Percentiles rank a stretch among this genome's conserved stretches.
Evolutionary conservation across 257 asterid species (phyloP).

Genomic region (Solanum commersonii): DNA sequence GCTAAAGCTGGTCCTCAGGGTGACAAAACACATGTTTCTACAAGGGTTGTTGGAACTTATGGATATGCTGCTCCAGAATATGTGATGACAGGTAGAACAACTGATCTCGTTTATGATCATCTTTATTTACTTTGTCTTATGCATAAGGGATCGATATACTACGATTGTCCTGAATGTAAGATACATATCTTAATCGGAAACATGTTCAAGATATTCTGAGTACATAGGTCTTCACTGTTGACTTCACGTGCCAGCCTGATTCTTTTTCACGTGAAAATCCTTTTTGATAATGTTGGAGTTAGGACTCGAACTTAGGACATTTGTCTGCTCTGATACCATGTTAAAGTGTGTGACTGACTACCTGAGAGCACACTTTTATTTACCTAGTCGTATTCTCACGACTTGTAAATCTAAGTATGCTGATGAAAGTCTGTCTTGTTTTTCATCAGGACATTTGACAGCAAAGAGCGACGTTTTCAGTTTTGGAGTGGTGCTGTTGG

Average conservation of each 20-base stretch:
- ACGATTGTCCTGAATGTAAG: background rate
- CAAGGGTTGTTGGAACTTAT: constrained; percentile 82
- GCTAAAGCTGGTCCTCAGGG: constrained; percentile 99
- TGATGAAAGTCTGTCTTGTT: background rate
- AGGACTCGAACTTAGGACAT: background rate
- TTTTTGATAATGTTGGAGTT: background rate
- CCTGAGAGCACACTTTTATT: too few relatives aligned
- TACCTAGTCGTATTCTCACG: too few relatives aligned
- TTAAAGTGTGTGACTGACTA: too few relatives aligned
- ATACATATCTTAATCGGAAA: too few relatives aligned
- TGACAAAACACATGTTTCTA: constrained; percentile 90
- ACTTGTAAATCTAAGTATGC: too few relatives aligned
- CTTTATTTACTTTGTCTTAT: background rate
- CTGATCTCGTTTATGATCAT: background rate
- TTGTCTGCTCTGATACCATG: background rate
- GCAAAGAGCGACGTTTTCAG: constrained; percentile 91
- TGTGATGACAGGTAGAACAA: constrained; percentile 81
- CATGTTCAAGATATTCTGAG: background rate
- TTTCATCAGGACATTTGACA: constrained; percentile 63
- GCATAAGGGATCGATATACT: background rate
- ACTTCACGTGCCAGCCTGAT: background rate
- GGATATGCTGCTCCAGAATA: constrained; percentile 98
- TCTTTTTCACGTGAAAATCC: background rate
- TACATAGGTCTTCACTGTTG: background rate
- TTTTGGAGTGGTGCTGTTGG: constrained; percentile 87